Conservation (phyloP, 1,284 basidiomycete species). For the Phellinidium pouzarii region DNA sequence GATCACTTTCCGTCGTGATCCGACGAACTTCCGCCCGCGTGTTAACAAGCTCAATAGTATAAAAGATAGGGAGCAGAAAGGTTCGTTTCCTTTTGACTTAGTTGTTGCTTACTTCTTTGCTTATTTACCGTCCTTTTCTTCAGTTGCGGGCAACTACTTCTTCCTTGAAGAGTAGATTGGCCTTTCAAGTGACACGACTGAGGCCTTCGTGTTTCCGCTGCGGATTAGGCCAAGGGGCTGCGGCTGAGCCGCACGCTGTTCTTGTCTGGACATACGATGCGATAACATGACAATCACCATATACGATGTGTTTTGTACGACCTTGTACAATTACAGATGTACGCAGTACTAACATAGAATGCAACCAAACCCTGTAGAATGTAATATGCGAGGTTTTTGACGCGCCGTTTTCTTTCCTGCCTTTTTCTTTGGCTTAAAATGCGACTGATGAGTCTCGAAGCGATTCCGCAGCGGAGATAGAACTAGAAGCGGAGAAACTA, state of each 20-base stretch:
- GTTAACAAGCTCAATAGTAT: conserved; percentile 93
- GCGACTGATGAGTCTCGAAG: too few relatives aligned
- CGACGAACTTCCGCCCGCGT: conserved; percentile 87
- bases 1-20: conserved; percentile 95
- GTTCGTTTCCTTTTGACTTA: conserved; percentile 36
- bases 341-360: background rate
- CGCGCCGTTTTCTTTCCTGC: background rate
- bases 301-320: background rate
- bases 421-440: too few relatives aligned
- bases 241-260: background rate
- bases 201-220: background rate
- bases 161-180: conserved; percentile 64
- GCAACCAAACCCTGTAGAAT: background rate
- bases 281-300: background rate
- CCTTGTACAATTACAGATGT: background rate
- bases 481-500: background rate
- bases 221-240: background rate
- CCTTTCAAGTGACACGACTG: too few relatives aligned
- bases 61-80: conserved; percentile 92
- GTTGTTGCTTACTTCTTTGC: conserved; percentile 5
- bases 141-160: conserved; percentile 80
- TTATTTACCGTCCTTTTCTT: conserved; percentile 9
- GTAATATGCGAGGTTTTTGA: background rate
- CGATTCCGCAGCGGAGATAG: background rate
- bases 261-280: background rate